Conservation (phyloP, 495 filamentous ascomycete species). For the Tuber indicum region DNA sequence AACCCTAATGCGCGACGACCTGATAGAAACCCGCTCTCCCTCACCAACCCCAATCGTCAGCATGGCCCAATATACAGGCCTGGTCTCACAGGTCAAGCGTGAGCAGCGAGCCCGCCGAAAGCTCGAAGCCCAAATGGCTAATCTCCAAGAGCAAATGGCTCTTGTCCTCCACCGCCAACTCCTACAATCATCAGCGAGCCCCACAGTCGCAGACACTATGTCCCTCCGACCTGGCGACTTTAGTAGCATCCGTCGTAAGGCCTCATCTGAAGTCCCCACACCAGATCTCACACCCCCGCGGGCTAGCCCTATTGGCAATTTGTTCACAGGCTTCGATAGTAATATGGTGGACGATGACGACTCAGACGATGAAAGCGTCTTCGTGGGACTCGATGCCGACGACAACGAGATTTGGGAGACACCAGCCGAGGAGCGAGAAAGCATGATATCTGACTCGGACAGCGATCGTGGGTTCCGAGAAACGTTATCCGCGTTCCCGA, state of each 20-base stretch:
- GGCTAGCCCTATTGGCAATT: conserved; percentile 24
- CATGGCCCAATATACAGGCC: conserved; percentile 53
- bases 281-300: conserved; percentile 38
- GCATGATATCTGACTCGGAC: conserved; percentile 27
- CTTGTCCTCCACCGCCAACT: conserved; percentile 39
- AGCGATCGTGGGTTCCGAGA: conserved; percentile 32
- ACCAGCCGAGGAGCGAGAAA: conserved; percentile 34
- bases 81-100: conserved; percentile 52
- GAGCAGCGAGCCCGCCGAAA: conserved; percentile 53
- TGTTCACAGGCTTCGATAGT: conserved; percentile 37
- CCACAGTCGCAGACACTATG: conserved; percentile 21
- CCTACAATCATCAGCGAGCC: conserved; percentile 24
- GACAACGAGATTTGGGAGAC: conserved; percentile 40
- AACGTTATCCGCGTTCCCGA: conserved; percentile 29
- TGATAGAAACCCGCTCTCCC: conserved; percentile 14
- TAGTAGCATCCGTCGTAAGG: conserved; percentile 33
- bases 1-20: conserved; percentile 13
- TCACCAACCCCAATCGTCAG: conserved; percentile 44
- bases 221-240: conserved; percentile 22
- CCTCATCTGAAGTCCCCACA: conserved; percentile 40
- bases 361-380: conserved; percentile 20
- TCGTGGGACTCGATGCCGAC: conserved; percentile 29
- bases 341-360: conserved; percentile 20
- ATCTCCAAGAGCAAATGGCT: conserved; percentile 51
- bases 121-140: conserved; percentile 51